Percentiles rank a stretch among this genome's conserved stretches.
Evolutionary conservation across 176 grass and related monocot species (phyloP).

Genomic region (Poa annua): DNA sequence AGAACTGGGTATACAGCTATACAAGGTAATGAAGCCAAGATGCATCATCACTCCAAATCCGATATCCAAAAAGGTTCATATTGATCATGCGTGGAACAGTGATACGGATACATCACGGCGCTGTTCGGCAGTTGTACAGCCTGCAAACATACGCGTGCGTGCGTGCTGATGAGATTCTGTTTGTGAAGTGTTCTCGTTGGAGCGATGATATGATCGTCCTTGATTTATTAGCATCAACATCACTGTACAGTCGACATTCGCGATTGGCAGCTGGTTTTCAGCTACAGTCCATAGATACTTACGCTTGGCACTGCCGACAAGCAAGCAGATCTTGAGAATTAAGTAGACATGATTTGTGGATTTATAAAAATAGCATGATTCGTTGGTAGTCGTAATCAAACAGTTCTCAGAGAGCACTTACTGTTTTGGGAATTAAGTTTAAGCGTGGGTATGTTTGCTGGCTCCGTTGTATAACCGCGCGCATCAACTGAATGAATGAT

Average conservation of each 20-base stretch:
- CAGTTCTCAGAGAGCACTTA: no score
- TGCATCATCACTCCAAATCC: neutral
- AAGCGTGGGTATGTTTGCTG: no score
- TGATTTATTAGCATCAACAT: neutral
- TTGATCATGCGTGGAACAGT: constrained; percentile 5
- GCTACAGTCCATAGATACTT: neutral
- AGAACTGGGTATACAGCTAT: neutral
- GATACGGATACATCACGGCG: neutral
- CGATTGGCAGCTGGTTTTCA: neutral
- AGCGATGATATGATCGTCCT: neutral
- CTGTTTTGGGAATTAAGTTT: no score
- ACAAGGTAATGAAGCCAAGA: neutral
- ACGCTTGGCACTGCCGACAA: neutral
- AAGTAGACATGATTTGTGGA: neutral
- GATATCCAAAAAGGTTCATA: constrained; percentile 1
- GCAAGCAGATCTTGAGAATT: neutral
- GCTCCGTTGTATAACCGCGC: no score
- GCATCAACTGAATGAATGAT: no score
- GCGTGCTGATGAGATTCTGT: neutral
- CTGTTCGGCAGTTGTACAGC: neutral
- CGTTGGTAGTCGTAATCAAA: no score
- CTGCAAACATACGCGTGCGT: neutral
- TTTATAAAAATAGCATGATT: no score
- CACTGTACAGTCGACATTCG: neutral
- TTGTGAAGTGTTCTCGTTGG: neutral